Percentiles rank a stretch among this genome's conserved stretches.
Conservation (phyloP, 768 basidiomycete species). For the Lepiota brunneoincarnata region DNA sequence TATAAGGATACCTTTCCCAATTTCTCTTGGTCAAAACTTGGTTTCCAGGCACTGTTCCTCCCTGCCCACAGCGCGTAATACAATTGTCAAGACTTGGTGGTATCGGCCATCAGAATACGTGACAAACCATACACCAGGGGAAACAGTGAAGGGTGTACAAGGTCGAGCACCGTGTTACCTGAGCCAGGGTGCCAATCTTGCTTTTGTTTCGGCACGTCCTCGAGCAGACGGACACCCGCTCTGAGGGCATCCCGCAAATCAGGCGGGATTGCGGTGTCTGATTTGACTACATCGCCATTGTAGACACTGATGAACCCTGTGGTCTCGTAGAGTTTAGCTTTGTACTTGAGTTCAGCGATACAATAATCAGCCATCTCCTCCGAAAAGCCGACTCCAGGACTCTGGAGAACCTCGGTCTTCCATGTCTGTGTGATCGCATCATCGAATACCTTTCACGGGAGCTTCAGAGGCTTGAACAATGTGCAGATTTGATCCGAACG, state of each 20-base stretch:
- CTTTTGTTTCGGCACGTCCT: constrained; percentile 28
- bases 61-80: constrained; percentile 16
- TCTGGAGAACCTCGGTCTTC: constrained; percentile 12
- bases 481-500: background rate
- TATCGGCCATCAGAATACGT: constrained; percentile 8
- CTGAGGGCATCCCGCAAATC: constrained; percentile 18
- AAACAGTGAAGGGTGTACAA: too few species aligned
- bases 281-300: constrained; percentile 23
- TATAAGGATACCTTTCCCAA: too few species aligned
- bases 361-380: constrained; percentile 20
- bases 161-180: constrained; percentile 36
- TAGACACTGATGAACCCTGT: constrained; percentile 17
- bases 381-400: background rate
- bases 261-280: constrained; percentile 26
- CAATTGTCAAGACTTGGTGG: constrained; percentile 13
- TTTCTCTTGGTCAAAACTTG: too few species aligned
- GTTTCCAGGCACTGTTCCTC: constrained; percentile 10
- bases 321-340: constrained; percentile 14
- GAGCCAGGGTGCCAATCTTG: constrained; percentile 44
- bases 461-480: background rate
- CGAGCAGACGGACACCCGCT: constrained; percentile 23
- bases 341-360: constrained; percentile 21
- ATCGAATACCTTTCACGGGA: constrained; percentile 12
- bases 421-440: constrained; percentile 15
- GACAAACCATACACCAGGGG: constrained; percentile 31